Evolutionary conservation across 2,329 filamentous ascomycete genomes (phyloP).

Genomic region (Xylariaceae sp.): DNA sequence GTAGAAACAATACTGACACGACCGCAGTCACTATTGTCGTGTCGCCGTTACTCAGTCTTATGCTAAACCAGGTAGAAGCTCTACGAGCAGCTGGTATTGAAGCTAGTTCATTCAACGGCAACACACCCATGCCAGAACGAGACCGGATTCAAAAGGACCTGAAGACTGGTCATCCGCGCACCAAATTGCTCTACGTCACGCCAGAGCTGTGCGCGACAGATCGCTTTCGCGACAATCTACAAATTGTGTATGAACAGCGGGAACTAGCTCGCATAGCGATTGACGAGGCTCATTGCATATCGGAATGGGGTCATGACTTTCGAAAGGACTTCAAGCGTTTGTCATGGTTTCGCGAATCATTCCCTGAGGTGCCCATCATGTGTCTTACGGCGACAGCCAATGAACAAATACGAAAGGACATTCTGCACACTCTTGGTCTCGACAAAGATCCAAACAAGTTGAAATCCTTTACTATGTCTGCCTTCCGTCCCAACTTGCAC

Average conservation of each 20-base stretch:
- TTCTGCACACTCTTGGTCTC: constrained; percentile 70
- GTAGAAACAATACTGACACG: not conserved
- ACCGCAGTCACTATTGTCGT: constrained; percentile 60
- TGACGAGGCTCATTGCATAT: constrained; percentile 95
- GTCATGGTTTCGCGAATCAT: constrained; percentile 77
- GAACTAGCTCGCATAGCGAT: constrained; percentile 86
- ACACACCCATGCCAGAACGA: constrained; percentile 62
- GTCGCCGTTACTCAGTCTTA: constrained; percentile 82
- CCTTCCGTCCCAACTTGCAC: constrained; percentile 80
- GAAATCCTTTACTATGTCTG: constrained; percentile 77
- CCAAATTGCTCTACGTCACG: constrained; percentile 84
- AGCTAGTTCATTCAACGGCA: constrained; percentile 84
- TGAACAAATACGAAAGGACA: constrained; percentile 72
- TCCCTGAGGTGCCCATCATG: constrained; percentile 84
- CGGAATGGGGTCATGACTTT: constrained; percentile 97
- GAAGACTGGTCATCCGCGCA: constrained; percentile 80
- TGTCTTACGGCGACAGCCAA: constrained; percentile 93
- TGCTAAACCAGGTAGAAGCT: constrained; percentile 91
- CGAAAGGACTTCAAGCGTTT: constrained; percentile 86
- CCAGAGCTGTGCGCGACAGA: constrained; percentile 81
- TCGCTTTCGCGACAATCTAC: constrained; percentile 70
- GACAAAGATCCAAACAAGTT: constrained; percentile 55
- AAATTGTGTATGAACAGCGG: constrained; percentile 70
- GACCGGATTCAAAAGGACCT: constrained; percentile 73
- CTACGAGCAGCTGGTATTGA: constrained; percentile 70